These are phyloP conservation scores for Sechiopsis laciniata DNA, from an alignment of 306 rosid species.

Conservation along the genomic window DNA sequence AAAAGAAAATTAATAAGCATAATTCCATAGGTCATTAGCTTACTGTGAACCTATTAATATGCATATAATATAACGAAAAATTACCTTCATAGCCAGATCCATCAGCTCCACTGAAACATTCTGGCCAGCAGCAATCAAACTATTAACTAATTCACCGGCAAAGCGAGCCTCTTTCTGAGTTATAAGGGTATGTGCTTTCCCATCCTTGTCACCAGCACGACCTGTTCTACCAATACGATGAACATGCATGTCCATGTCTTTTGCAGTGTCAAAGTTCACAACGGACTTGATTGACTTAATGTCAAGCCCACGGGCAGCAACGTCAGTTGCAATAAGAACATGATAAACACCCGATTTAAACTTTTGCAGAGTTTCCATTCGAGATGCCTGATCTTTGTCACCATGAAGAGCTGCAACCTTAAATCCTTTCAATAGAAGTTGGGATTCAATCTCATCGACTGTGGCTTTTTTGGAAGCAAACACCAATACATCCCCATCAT, in stretches of 20 bases:
- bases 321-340: conserved; percentile 95
- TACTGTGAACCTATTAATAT: conserved; percentile 20
- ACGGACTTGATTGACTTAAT: conserved; percentile 95
- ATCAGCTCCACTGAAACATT: conserved; percentile 74
- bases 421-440: conserved; percentile 54
- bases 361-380: conserved; percentile 85
- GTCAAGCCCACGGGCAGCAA: conserved; percentile 99
- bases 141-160: conserved; percentile 91
- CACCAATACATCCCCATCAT: conserved; percentile 83
- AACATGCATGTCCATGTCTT: conserved; percentile 99
- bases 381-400: conserved; percentile 94
- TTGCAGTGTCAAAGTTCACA: conserved; percentile 93
- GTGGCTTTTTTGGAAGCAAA: conserved; percentile 91
- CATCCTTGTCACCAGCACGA: conserved; percentile 99
- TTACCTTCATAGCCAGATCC: conserved; percentile 99
- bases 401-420: conserved; percentile 94
- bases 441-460: conserved; percentile 89
- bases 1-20: background rate
- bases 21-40: background rate
- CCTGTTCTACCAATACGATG: conserved; percentile 99
- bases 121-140: conserved; percentile 94
- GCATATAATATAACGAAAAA: conserved; percentile 8
- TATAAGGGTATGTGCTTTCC: conserved; percentile 84
- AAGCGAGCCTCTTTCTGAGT: conserved; percentile 90
- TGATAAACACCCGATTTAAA: conserved; percentile 85